Base-by-base conservation (phyloP, 2,329 filamentous ascomycete genomes). In the Juglanconis sp. region DNA sequence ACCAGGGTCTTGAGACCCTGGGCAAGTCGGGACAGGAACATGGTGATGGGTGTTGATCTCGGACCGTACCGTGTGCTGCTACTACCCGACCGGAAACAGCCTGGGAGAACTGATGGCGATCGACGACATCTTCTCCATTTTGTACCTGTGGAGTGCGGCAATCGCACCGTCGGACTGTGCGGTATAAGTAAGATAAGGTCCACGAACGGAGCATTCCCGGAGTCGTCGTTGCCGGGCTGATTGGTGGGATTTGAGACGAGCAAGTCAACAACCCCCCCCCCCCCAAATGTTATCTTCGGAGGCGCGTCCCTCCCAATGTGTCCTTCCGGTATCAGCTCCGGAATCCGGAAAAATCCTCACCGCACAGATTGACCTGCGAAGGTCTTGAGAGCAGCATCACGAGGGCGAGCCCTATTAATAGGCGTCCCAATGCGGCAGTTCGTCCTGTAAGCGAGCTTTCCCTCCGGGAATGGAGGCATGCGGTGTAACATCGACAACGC, bases 21-120 rank as follows among this genome's bases (percentile, higher is more conserved):
- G 53, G 42, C 31, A 11, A 57, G 42, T n/a, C 10, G 50, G 46
- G 49, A n/a, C 47, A 60, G 53, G 24, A 55, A 40, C 57, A 57
- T 63, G 30, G 15, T 47, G 42, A 9, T 51, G 47, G 17, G 34
- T 31, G 53, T 6, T 32, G 36, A 53, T 56, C 53, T 48, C 42
- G 40, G 42, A 35, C 38, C 53, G 42, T 46, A 13, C 40, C 40
- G 40, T 44, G 15, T 15, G 5, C 15, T 44, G 5, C 15, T 44
- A 17, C 9, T 13, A 17, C 5, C 8, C 10, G 40, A 44, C 40
- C 5, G 15, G 8, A 17, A 31, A 40, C 10, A 5, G 4, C 4
- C 8, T 6, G 5, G 4, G 51, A 31, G 15, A 40, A 11, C 9
- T 5, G 15, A n/a, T 5, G 9, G 40, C 9, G 40, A 44, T 44